A percentile compares a stretch with the other conserved stretches of the same genome.
Evolutionary conservation across 306 rosid genomes (phyloP).

Genomic region (Dryas octopetala): DNA sequence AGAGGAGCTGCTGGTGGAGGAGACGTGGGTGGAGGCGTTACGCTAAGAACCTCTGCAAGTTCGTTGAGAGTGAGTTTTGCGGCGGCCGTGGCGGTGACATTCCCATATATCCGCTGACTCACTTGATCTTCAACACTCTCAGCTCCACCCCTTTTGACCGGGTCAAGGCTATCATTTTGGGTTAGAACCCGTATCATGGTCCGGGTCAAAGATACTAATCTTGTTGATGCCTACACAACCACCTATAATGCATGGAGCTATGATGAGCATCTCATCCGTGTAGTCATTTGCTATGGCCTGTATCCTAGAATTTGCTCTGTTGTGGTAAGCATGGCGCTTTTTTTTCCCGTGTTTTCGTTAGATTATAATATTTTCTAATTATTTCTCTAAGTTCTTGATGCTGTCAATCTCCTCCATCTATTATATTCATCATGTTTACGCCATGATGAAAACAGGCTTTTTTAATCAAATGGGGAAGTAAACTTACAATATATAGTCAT

Average conservation of each 20-base stretch:
- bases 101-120: conserved; percentile 69
- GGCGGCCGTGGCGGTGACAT: not conserved
- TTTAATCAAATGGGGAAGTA: not conserved
- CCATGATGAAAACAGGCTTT: not conserved
- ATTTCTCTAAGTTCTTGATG: conserved; percentile 4
- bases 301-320: conserved; percentile 94
- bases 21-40: conserved; percentile 54
- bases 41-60: conserved; percentile 56
- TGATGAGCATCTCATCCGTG: conserved; percentile 70
- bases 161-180: conserved; percentile 84
- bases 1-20: conserved; percentile 61
- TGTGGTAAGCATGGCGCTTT: conserved; percentile 54
- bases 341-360: not conserved
- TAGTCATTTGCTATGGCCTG: conserved; percentile 84
- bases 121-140: conserved; percentile 86
- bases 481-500: not conserved
- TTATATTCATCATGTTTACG: conserved; percentile 23
- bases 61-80: conserved; percentile 56
- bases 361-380: not conserved
- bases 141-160: conserved; percentile 72
- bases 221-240: conserved; percentile 62
- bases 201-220: conserved; percentile 76
- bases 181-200: conserved; percentile 98
- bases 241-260: conserved; percentile 61
- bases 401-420: not conserved